Evolutionary conservation across 1,139 yeast genomes (phyloP), one percentile per base, ranked within the genome.

Genomic region (Zygosaccharomyces sapae): DNA sequence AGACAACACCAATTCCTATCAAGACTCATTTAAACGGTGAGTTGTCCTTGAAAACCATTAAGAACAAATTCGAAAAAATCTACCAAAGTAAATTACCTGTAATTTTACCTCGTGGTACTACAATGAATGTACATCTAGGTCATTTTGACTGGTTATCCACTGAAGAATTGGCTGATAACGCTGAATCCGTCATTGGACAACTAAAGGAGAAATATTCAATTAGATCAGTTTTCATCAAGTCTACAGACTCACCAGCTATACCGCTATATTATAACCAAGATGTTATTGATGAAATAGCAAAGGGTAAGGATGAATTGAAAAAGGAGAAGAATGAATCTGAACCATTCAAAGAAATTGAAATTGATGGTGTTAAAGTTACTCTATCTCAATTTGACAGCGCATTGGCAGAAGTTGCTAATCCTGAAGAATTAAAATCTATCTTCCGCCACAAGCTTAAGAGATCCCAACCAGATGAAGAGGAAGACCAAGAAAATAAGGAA

Each of bases 371-470:
- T 40, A 68, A 68, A 39, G 70, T 71, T 47, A 73, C 72, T 53
- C 71, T 81, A 47, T 72, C 86, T 45, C 72, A 77, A 24, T 86
- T 85, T 67, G 95, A 87, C 60, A 76, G 76, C 62, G 87, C 88
- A 41, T 77, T 89, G 70, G 76, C 85, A 63, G 96, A 88, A 70
- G 79, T 89, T 66, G 85, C 85, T 47, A 83, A 82, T 55, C 89
- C 85, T 52, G 75, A 72, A 7, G 86, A 83, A 42, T 53, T 71
- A 44, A 67, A 67, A 34, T 56, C 67, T 38, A 55, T 72, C 38
- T 68, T 72, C 55, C 59, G 69, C 27, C 64, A 68, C 42, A 70
- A 70, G 54, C 62, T 70, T 50, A 63, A 61, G 55, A 65, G 66
- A 59, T 22, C 46, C 55, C 58, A 52, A 51, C 53, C 55, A 46